A percentile compares a stretch with the other conserved stretches of the same genome.
phyloP scores from a whole-genome alignment of 441 rosid species.

The Arabidopsis hybrid region DNA sequence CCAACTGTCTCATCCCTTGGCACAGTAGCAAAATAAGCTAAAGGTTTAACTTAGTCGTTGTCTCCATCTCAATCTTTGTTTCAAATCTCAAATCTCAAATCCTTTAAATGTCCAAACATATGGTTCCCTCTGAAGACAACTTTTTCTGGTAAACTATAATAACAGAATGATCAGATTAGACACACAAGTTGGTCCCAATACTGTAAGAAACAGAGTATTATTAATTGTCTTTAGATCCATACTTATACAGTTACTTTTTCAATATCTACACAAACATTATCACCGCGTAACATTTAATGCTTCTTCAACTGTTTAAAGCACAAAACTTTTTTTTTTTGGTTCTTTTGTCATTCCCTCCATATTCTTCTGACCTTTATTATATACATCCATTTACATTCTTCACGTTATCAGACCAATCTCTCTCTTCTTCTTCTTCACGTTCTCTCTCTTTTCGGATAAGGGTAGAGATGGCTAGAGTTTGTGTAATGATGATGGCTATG shows the following conservation, averaged over 20 bases:
- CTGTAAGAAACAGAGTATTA: slow-evolving; percentile 13
- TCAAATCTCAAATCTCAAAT: neutral
- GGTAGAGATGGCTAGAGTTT: slow-evolving; percentile 38
- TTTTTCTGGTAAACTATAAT: slow-evolving; percentile 21
- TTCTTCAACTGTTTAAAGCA: slow-evolving; percentile 32
- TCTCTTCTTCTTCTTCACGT: slow-evolving; percentile 23
- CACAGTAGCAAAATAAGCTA: slow-evolving; percentile 15
- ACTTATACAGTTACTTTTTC: slow-evolving; percentile 29
- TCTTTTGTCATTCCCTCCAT: slow-evolving; percentile 39
- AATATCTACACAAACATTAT: slow-evolving; percentile 27
- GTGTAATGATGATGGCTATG: slow-evolving; percentile 33
- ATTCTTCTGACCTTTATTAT: slow-evolving; percentile 32
- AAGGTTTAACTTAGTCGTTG: slow-evolving; percentile 3
- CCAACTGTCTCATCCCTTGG: slow-evolving; percentile 17
- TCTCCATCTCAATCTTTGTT: slow-evolving; percentile 10
- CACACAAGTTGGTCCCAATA: slow-evolving; percentile 27
- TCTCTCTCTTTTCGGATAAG: slow-evolving; percentile 27
- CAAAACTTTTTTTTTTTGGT: slow-evolving; percentile 3
- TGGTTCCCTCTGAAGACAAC: slow-evolving; percentile 3
- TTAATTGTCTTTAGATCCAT: slow-evolving; percentile 25
- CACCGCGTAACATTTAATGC: slow-evolving; percentile 39
- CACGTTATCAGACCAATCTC: slow-evolving; percentile 40
- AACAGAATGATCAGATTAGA: slow-evolving; percentile 28
- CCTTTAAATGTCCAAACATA: neutral
- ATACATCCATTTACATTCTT: slow-evolving; percentile 39